Evolutionary conservation across 441 rosid genomes (phyloP).

Genomic region (Euphorbia schlechtendalii): DNA sequence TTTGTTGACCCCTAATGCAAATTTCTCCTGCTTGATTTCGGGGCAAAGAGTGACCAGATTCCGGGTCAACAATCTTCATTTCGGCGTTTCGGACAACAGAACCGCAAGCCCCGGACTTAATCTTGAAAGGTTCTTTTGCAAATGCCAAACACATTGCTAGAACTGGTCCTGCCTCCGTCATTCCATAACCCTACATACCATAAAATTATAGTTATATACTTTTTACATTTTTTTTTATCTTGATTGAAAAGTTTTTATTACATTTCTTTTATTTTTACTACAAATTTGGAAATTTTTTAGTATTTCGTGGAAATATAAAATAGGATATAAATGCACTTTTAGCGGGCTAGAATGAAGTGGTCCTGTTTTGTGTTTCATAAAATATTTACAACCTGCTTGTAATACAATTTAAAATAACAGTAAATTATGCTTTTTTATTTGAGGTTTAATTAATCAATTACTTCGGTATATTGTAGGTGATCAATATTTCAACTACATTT

Average conservation of each 20-base stretch:
- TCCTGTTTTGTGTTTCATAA: too few species aligned
- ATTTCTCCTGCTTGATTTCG: conserved; percentile 66
- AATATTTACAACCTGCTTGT: too few species aligned
- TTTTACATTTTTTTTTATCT: background rate
- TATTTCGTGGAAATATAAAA: too few species aligned
- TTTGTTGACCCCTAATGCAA: conserved; percentile 68
- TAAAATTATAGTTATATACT: background rate
- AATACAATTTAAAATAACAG: too few species aligned
- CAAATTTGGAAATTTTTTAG: too few species aligned
- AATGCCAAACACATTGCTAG: conserved; percentile 66
- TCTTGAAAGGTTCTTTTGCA: conserved; percentile 60
- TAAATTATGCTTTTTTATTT: background rate
- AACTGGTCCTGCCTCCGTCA: conserved; percentile 88
- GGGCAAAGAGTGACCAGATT: conserved; percentile 49
- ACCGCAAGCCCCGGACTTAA: conserved; percentile 83
- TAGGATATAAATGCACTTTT: too few species aligned
- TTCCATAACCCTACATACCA: conserved; percentile 63
- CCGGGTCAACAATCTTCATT: conserved; percentile 78
- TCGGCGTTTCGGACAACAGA: conserved; percentile 80
- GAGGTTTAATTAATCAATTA: background rate
- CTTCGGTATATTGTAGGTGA: background rate
- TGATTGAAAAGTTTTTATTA: background rate
- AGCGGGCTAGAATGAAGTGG: too few species aligned
- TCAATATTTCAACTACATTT: background rate
- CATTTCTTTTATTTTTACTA: too few species aligned